Evolutionary conservation across 202 grass and related monocot species (phyloP).

Genomic region (Carex arenaria): DNA sequence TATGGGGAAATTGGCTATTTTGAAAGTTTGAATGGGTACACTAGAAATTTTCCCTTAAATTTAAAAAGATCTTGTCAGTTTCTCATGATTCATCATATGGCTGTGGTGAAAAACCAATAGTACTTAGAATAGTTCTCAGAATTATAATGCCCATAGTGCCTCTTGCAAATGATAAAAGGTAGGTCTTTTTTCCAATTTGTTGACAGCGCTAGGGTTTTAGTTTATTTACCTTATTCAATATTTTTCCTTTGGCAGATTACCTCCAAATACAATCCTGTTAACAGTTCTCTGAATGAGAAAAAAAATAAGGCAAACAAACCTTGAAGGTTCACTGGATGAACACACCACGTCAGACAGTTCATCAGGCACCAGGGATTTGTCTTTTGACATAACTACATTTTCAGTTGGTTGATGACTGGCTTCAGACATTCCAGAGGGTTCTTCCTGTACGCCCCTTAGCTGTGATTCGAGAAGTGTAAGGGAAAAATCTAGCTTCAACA

Average conservation of each 20-base stretch:
- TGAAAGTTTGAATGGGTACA: too few species aligned
- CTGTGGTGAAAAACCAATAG: neutral
- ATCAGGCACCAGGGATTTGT: neutral
- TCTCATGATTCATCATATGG: neutral
- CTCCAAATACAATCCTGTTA: neutral
- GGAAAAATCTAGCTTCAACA: slow-evolving; percentile 18
- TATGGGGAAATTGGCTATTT: too few species aligned
- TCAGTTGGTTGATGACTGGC: neutral
- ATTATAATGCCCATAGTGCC: neutral
- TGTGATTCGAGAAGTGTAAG: slow-evolving; percentile 21
- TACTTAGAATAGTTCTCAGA: neutral
- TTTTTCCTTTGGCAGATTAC: neutral
- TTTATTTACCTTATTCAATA: neutral
- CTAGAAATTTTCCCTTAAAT: too few species aligned
- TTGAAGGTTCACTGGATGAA: slow-evolving; percentile 5
- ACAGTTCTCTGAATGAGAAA: neutral
- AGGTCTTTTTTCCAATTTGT: too few species aligned
- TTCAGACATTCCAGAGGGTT: slow-evolving; percentile 3
- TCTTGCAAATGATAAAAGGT: neutral
- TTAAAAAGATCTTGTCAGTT: neutral
- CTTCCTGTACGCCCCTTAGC: neutral
- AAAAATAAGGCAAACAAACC: neutral
- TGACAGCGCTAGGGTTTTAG: too few species aligned
- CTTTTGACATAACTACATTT: neutral
- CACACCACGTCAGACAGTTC: neutral